A percentile compares a stretch with the other conserved stretches of the same genome.
phyloP scores from a whole-genome alignment of 495 filamentous ascomycete species.

The Trichoderma gamsii region DNA sequence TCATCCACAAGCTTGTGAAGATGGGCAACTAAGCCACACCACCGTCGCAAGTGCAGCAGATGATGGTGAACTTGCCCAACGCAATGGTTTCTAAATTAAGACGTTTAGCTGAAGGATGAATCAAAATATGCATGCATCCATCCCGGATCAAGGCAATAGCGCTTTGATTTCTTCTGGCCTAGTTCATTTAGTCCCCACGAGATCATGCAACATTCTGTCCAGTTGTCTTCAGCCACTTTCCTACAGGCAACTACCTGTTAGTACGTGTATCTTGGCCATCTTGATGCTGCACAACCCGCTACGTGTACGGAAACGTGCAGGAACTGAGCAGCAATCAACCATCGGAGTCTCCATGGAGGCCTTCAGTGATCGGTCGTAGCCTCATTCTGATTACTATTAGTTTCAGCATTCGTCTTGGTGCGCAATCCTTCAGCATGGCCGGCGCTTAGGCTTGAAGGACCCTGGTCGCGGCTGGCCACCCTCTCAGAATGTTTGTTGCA shows the following conservation, averaged over 20 bases:
- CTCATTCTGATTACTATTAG: neutral
- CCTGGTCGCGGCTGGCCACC: constrained; percentile 8
- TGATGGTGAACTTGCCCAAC: neutral
- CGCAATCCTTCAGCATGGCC: neutral
- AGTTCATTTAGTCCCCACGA: neutral
- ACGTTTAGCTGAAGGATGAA: neutral
- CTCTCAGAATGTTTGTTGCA: neutral
- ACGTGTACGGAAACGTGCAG: too few relatives aligned
- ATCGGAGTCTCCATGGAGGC: too few relatives aligned
- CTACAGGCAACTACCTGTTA: too few relatives aligned
- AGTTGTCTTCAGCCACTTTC: too few relatives aligned
- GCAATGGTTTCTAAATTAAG: neutral
- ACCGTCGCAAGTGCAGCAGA: neutral
- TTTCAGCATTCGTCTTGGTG: neutral
- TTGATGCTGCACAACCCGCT: too few relatives aligned
- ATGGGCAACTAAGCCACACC: neutral
- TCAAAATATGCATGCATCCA: neutral
- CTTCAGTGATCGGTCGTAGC: too few relatives aligned
- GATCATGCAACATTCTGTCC: too few relatives aligned
- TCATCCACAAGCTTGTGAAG: neutral
- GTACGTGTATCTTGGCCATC: too few relatives aligned
- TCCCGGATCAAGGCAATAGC: neutral
- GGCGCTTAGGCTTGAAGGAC: neutral
- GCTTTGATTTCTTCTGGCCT: neutral
- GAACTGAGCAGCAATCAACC: too few relatives aligned